Evolutionary conservation across 2,329 filamentous ascomycete species (phyloP).

Genomic region (Stemphylium lycopersici): DNA sequence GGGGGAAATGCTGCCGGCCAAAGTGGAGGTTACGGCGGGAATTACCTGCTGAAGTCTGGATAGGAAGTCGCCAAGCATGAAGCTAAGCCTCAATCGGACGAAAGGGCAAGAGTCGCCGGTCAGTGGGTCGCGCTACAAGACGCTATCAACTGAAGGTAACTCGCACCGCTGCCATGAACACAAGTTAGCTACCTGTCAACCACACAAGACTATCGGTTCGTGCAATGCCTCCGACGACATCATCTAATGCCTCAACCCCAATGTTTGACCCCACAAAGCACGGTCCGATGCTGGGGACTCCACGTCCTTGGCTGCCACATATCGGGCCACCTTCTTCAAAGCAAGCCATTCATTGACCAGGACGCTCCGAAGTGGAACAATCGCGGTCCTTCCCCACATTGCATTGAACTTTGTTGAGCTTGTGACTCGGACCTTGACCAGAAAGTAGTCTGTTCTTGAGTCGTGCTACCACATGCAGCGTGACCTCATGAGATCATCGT

Average conservation of each 20-base stretch:
- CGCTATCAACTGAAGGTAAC: background rate
- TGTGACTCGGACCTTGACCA: background rate
- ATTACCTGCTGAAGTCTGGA: slow-evolving; percentile 3
- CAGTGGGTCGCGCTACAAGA: slow-evolving; percentile 1
- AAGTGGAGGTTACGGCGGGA: slow-evolving; percentile 15
- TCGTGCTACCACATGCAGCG: background rate
- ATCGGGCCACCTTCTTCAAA: background rate
- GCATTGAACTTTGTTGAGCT: background rate
- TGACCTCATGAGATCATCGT: background rate
- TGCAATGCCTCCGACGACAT: background rate
- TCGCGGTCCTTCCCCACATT: background rate
- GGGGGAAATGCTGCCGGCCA: slow-evolving; percentile 7
- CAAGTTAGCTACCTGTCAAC: background rate
- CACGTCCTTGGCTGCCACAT: background rate
- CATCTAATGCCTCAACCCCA: background rate
- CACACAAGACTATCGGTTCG: background rate
- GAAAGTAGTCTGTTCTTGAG: background rate
- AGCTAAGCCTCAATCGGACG: background rate
- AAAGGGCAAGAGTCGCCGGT: slow-evolving; percentile 11
- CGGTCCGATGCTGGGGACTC: background rate
- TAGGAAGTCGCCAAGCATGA: background rate
- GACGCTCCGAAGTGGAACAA: background rate
- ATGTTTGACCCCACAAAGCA: background rate
- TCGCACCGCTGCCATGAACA: slow-evolving; percentile 1
- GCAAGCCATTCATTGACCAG: background rate